Base-by-base conservation (phyloP, 1,284 basidiomycete genomes). In the Irpex lacteus region DNA sequence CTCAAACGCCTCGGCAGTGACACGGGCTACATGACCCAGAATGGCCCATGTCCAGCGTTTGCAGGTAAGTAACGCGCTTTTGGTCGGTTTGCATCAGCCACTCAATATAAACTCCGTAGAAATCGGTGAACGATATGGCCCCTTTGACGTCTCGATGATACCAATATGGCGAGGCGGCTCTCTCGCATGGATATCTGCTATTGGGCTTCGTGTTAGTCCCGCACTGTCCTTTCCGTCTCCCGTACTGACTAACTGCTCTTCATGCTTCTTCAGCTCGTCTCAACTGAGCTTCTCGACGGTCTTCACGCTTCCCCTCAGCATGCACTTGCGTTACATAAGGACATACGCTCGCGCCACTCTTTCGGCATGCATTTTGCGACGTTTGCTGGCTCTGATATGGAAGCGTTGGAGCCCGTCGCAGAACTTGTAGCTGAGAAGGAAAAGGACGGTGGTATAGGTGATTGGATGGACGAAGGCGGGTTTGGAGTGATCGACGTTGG, bases 311-410 rank as follows among this genome's bases (percentile, higher is more conserved):
- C 71, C 3, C 72, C 72, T 1, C 63, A 63, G 19, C 69, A 73
- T 19, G 72, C 72, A 0, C 32, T 73, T 5, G 65, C 54, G 47
- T 60, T 73, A 40, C 70, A 72, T 57, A 54, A 57, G 54, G 77
- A 73, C 60, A 69, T 79, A 18, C 71, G 72, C n/a, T 69, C 77
- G 4, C 71, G 73, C 0, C 76, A 77, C 63, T 68, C 73, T n/a
- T 69, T 79, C 11, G 78, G 71, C 11, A 79, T 78, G 76, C 77
- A 79, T 61, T 78, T 79, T 53, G 50, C 50, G 13, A 80, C 78
- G 18, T 79, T 79, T 64, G 74, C 73, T 5, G 78, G 78, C 1
- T 72, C 68, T 36, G 75, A 77, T 13, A 67, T 67, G 47, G 78
- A 80, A 68, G 77, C 76, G 49, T 53, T 74, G 5, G 77, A 79